Conservation (phyloP, 1,139 yeast genomes). For the Geotrichum phurueaensis region DNA sequence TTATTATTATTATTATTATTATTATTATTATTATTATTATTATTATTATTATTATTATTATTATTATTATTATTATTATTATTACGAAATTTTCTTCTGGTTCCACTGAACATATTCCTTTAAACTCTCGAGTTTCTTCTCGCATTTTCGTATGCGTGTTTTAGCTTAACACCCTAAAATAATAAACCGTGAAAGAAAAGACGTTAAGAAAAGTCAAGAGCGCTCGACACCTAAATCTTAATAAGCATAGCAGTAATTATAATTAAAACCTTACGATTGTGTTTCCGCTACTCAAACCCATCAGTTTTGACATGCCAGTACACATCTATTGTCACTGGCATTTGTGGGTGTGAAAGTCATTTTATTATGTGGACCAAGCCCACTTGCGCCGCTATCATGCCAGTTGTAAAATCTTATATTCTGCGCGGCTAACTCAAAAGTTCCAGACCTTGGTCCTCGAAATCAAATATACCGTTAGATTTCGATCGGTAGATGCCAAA, state of each 20-base stretch:
- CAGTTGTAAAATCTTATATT: background rate
- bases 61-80: too few species aligned
- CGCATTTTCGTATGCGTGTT: too few species aligned
- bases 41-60: too few species aligned
- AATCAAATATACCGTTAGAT: background rate
- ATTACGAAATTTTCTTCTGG: too few species aligned
- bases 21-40: too few species aligned
- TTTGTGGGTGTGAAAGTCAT: background rate
- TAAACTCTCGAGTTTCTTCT: too few species aligned
- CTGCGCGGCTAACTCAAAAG: background rate
- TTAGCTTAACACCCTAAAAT: too few species aligned
- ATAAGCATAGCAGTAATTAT: background rate
- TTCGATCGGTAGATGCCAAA: background rate
- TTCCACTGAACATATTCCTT: too few species aligned
- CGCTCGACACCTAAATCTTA: background rate
- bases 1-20: too few species aligned
- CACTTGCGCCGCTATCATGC: background rate
- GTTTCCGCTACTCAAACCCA: background rate
- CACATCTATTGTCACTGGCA: background rate
- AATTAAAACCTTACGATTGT: background rate
- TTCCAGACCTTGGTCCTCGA: background rate
- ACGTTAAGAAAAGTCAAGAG: background rate
- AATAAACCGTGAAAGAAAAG: background rate
- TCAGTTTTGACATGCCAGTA: background rate
- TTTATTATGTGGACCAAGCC: background rate